These are phyloP conservation scores for Helicocarpus griseus DNA, from an alignment of 2,329 filamentous ascomycete genomes.

Conservation along the genomic window DNA sequence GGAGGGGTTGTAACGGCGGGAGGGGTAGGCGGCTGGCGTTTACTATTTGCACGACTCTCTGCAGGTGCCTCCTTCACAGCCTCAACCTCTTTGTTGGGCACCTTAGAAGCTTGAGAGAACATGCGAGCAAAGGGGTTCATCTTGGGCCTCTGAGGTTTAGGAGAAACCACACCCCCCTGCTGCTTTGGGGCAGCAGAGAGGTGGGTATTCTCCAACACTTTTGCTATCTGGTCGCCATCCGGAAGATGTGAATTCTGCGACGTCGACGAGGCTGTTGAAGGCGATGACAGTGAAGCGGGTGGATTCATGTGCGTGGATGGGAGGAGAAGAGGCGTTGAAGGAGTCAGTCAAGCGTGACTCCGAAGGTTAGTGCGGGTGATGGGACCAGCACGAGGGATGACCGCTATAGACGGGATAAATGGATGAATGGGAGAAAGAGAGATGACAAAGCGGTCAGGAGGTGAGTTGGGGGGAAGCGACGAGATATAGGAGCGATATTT, in stretches of 20 bases:
- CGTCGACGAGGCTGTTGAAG: conserved; percentile 35
- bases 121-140: conserved; percentile 39
- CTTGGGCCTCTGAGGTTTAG: conserved; percentile 29
- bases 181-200: conserved; percentile 13
- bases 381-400: background rate
- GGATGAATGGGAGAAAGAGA: background rate
- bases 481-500: background rate
- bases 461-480: background rate
- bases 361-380: conserved; percentile 5
- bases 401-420: background rate
- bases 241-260: conserved; percentile 28
- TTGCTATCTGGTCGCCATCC: conserved; percentile 29
- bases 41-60: conserved; percentile 29
- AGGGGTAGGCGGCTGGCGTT: background rate
- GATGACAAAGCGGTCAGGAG: conserved; percentile 2
- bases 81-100: conserved; percentile 23
- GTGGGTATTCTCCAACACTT: conserved; percentile 34
- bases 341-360: conserved; percentile 17
- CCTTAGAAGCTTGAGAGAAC: conserved; percentile 35
- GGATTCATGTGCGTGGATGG: conserved; percentile 31
- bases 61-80: conserved; percentile 24
- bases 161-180: conserved; percentile 27
- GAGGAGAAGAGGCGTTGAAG: conserved; percentile 15
- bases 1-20: background rate
- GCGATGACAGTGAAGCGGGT: conserved; percentile 31